phyloP scores from a whole-genome alignment of 306 rosid genomes.

The Prunus campanulata region DNA sequence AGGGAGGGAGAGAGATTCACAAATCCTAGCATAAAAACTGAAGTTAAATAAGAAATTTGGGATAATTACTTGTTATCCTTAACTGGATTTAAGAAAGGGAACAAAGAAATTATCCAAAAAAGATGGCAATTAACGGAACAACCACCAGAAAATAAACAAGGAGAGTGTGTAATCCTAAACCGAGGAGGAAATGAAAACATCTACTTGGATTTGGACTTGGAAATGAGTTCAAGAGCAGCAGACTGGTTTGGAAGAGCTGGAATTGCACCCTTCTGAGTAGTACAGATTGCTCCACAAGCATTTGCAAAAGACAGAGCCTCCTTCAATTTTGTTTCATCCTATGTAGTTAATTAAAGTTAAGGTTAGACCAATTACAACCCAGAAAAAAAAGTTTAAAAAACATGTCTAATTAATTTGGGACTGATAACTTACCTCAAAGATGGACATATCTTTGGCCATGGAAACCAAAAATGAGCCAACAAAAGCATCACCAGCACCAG shows the following conservation, averaged over 20 bases:
- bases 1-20: no score
- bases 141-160: neutral
- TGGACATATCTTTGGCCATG: conserved; percentile 38
- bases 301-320: conserved; percentile 55
- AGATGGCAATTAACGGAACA: no score
- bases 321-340: conserved; percentile 54
- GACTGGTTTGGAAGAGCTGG: conserved; percentile 60
- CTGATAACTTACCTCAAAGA: conserved; percentile 37
- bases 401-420: neutral
- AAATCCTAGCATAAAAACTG: no score
- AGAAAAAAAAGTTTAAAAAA: neutral
- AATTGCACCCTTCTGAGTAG: conserved; percentile 65
- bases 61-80: no score
- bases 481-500: conserved; percentile 80
- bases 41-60: no score
- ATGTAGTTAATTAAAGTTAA: neutral
- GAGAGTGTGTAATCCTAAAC: neutral
- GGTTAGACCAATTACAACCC: neutral
- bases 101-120: neutral
- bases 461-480: conserved; percentile 50
- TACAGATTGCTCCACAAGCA: conserved; percentile 69
- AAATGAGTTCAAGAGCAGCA: conserved; percentile 40
- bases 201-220: conserved; percentile 31
- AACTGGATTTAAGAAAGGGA: neutral
- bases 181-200: neutral